Base-by-base conservation (phyloP, 345 rosid species). In the Eucalyptus sp. region DNA sequence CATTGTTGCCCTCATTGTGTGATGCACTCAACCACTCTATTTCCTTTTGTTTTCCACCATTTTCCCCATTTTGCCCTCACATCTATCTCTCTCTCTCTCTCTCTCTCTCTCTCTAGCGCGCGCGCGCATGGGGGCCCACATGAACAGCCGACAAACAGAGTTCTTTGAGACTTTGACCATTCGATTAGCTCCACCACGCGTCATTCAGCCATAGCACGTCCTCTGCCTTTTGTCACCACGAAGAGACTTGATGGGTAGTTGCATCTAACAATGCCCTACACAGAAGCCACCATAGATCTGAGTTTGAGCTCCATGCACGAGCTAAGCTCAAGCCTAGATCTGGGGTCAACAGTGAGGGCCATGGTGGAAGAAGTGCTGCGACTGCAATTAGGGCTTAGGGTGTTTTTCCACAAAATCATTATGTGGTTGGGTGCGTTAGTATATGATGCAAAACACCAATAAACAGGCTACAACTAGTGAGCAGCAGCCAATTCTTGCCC, bases 401-500 rank as follows among this genome's bases (percentile, higher is more conserved):
- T 76, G 29, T 76, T 20, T 76, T 76, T 41, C 84, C 48, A 41
- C 84, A 76, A 76, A 33, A 41, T 76, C 22, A 76, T 76, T 76
- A 11, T 37, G 84, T 3, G 84, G 84, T 76, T 76, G 29, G 48
- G 16, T 6, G 48, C 8, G 0, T 43, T 0, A 37, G 48, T 76
- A 76, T 76, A 22, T 71, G 81, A 71, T 33, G 81, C 24, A 37
- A 71, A 33, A 33, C 81, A 71, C 81, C 81, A 71, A 71, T 71
- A 71, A 33, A 71, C 15, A 4, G 27, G 48, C 84, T 76, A 76
- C 48, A 76, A 20, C 84, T 10, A 20, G 48, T 25, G 43, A 76
- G 84, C 81, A 71, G 81, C 81, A 71, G 84, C 84, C 44, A 76
- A 76, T 76, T 76, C 48, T 76, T 76, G 48, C 84, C 84, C 48